Base-by-base conservation (phyloP, 2,329 filamentous ascomycete genomes). In the Colletotrichum sp. region DNA sequence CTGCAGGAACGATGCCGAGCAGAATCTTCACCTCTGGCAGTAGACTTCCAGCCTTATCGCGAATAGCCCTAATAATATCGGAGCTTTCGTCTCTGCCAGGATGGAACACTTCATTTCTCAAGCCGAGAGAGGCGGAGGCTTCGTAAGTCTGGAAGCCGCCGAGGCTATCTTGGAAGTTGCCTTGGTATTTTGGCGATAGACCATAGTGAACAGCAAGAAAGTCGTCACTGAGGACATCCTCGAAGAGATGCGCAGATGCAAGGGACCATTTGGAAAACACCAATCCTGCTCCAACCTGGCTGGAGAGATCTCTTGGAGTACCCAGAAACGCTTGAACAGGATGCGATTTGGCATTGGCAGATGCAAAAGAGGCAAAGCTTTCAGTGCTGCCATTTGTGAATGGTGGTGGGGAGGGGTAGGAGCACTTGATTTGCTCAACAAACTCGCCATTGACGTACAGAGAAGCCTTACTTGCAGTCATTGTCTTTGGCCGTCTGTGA, bases 111-210 rank as follows among this genome's bases (percentile, higher is more conserved):
- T 99, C 97, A 80, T 99, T 99, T 61, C 96, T 94, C 69, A 98
- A 90, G 75, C 98, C 97, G 52, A 99, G 87, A 70, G 95, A 93
- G 9, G 97, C 96, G 2, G 97, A 99, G 8, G 97, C 96, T 80
- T 94, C 93, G 82, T 99, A 99, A 0, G 98, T 99, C 82, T 99
- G 96, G 81, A 99, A 98, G 3, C 96, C 96, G 7, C 98, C 97
- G 16, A 99, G 90, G 79, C 95, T 97, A 82, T 99, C 97, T 84
- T 99, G 97, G 80, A 98, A 98, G 82, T 99, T 99, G 18, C 97
- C 97, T 81, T 95, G 93, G 80, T 99, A 99, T 64, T 95, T 92
- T 28, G 96, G 94, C 0, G 97, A 96, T 21, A 99, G 92, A 66
- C 96, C 94, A 82, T 94, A 95, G 80, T 98, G 95, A 1, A 99